Evolutionary conservation across 768 basidiomycete genomes (phyloP).

Genomic region (Kockovaella imperatae): DNA sequence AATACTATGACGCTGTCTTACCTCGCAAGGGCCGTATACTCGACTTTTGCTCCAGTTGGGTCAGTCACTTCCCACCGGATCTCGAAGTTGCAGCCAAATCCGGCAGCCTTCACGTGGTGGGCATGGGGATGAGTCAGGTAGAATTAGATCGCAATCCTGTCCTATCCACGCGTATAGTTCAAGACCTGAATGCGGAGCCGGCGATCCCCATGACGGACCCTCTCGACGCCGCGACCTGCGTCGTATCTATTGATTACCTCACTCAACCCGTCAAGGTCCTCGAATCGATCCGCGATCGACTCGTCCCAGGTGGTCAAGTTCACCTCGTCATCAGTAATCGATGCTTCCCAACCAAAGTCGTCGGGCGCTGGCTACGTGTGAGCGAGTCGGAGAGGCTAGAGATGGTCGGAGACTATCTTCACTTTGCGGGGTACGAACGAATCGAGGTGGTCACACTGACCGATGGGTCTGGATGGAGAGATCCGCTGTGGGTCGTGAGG

Average conservation of each 20-base stretch:
- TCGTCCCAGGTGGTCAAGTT: slow-evolving; percentile 8
- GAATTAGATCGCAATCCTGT: slow-evolving; percentile 22
- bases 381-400: slow-evolving; percentile 17
- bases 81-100: slow-evolving; percentile 3
- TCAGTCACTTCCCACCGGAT: slow-evolving; percentile 22
- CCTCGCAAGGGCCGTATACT: slow-evolving; percentile 15
- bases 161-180: slow-evolving; percentile 11
- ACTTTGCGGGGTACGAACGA: slow-evolving; percentile 15
- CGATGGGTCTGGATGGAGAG: slow-evolving; percentile 6
- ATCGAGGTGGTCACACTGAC: slow-evolving; percentile 11
- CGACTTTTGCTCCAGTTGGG: slow-evolving; percentile 30
- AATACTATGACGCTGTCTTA: slow-evolving; percentile 19
- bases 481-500: slow-evolving; percentile 29
- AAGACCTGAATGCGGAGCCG: slow-evolving; percentile 24
- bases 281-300: neutral
- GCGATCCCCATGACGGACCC: neutral
- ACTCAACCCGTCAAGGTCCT: slow-evolving; percentile 22
- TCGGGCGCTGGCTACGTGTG: slow-evolving; percentile 20
- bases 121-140: slow-evolving; percentile 24
- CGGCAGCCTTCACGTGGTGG: slow-evolving; percentile 11
- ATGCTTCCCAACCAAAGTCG: slow-evolving; percentile 32
- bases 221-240: slow-evolving; percentile 20
- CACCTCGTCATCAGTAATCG: slow-evolving; percentile 27
- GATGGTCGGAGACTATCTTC: slow-evolving; percentile 24
- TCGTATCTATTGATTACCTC: slow-evolving; percentile 34